phyloP scores from a whole-genome alignment of 345 rosid genomes.

The Salix exigua region DNA sequence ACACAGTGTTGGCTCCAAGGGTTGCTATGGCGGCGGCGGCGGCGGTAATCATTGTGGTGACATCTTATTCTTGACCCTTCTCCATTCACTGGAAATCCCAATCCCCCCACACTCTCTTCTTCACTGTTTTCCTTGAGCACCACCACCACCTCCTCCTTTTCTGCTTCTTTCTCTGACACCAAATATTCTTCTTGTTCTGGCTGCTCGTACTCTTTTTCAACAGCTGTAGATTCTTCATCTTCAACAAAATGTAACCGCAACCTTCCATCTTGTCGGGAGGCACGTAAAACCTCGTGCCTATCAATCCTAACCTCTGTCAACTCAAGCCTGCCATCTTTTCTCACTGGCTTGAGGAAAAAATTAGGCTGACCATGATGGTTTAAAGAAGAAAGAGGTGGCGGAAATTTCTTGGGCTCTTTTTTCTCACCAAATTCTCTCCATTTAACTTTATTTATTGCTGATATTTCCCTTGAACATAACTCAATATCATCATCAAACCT shows the following conservation, averaged over 20 bases:
- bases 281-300: slow-evolving; percentile 52
- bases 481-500: slow-evolving; percentile 34
- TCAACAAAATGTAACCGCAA: slow-evolving; percentile 54
- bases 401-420: slow-evolving; percentile 42
- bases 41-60: slow-evolving; percentile 17
- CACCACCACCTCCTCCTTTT: slow-evolving; percentile 8
- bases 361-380: slow-evolving; percentile 52
- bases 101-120: slow-evolving; percentile 9
- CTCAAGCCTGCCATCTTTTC: slow-evolving; percentile 70
- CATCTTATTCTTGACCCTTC: slow-evolving; percentile 42
- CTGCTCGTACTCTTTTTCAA: slow-evolving; percentile 12
- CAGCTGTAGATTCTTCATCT: not conserved
- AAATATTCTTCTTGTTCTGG: not conserved
- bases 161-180: slow-evolving; percentile 14
- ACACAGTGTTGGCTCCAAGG: slow-evolving; percentile 62
- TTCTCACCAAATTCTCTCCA: slow-evolving; percentile 26
- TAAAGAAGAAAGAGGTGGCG: slow-evolving; percentile 62
- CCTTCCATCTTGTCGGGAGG: slow-evolving; percentile 57
- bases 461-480: not conserved
- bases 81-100: slow-evolving; percentile 33
- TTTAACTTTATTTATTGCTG: slow-evolving; percentile 4
- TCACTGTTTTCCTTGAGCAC: not conserved
- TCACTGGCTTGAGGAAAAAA: slow-evolving; percentile 58
- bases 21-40: slow-evolving; percentile 29
- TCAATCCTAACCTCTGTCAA: slow-evolving; percentile 54